Conservation (phyloP, 2,329 filamentous ascomycete genomes). For the Sclerotinia minor region DNA sequence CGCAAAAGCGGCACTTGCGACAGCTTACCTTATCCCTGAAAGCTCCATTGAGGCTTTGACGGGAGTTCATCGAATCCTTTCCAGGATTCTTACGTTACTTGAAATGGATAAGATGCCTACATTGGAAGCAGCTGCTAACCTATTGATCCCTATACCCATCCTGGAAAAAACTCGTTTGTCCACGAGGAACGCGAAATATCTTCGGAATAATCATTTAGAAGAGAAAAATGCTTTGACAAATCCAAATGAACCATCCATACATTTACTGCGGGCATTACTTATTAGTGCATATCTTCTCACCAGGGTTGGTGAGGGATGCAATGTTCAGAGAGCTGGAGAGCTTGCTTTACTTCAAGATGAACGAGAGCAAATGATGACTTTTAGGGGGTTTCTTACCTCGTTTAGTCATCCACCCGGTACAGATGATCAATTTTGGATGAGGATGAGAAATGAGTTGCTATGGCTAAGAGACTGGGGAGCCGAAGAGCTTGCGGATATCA, state of each 20-base stretch:
- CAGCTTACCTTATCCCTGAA: conserved; percentile 65
- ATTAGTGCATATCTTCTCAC: conserved; percentile 60
- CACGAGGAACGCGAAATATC: conserved; percentile 47
- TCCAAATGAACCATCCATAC: conserved; percentile 56
- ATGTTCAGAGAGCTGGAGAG: conserved; percentile 58
- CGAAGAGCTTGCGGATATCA: conserved; percentile 46
- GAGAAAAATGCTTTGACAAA: conserved; percentile 65
- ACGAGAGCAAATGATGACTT: conserved; percentile 62
- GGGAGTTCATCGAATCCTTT: conserved; percentile 60
- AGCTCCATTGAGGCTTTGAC: conserved; percentile 58
- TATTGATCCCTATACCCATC: conserved; percentile 48
- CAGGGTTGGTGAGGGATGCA: conserved; percentile 50
- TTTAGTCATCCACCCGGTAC: conserved; percentile 48
- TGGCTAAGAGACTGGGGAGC: conserved; percentile 75
- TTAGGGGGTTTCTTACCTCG: conserved; percentile 51
- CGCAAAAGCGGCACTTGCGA: conserved; percentile 65
- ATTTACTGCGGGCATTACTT: conserved; percentile 62
- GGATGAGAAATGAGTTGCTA: conserved; percentile 62
- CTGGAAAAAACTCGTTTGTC: conserved; percentile 43
- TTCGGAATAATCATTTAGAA: conserved; percentile 56
- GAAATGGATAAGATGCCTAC: conserved; percentile 59
- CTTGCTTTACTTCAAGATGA: conserved; percentile 63
- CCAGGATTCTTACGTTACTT: conserved; percentile 59
- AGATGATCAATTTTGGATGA: conserved; percentile 65
- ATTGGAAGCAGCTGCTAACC: conserved; percentile 50